Base-by-base conservation (phyloP, 179 eudicot species). In the Vitellaria paradoxa region DNA sequence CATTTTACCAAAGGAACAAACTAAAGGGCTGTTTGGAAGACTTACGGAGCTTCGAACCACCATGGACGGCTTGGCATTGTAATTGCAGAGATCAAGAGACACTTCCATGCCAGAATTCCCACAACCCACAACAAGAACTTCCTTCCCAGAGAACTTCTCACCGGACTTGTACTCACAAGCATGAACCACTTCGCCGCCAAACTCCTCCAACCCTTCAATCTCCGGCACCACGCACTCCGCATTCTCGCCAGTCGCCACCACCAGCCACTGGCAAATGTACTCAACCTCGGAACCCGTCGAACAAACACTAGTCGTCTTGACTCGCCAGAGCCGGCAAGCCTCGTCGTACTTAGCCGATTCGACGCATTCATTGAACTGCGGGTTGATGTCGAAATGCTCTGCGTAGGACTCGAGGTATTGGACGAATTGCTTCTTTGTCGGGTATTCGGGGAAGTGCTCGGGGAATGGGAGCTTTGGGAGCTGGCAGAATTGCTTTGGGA, bases 71-170 rank as follows among this genome's bases (percentile, higher is more conserved):
- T 82, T 59, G 15, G 98, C 98, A 85, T 87, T 86, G 76, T 91
- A 93, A 82, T 91, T 94, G 50, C 85, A 87, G 62, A 94, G 92
- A 82, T 94, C 98, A 30, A 94, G 93, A 72, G 92, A 88, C 56
- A 94, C 91, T 37, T 94, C 98, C 97, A 94, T 94, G 71, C 94
- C 97, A 1, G 98, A 94, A 80, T 94, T 94, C 0, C 98, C 98
- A 53, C 98, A 94, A 5, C 98, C 98, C 21, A 94, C 98, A 12
- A 94, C 98, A 21, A 96, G 83, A 18, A 96, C 98, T 7, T 78
- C 79, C 79, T 93, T 83, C n/a, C 97, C 94, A 1, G 66, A 40
- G 75, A 77, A 90, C 13, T 77, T 80, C 37, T 88, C 91, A 2
- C 99, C 99, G n/a, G 95, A 89, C 78, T 89, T 93, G 65, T 93